Conservation (phyloP, 1,284 basidiomycete species). For the Phenoliferia sp. region DNA sequence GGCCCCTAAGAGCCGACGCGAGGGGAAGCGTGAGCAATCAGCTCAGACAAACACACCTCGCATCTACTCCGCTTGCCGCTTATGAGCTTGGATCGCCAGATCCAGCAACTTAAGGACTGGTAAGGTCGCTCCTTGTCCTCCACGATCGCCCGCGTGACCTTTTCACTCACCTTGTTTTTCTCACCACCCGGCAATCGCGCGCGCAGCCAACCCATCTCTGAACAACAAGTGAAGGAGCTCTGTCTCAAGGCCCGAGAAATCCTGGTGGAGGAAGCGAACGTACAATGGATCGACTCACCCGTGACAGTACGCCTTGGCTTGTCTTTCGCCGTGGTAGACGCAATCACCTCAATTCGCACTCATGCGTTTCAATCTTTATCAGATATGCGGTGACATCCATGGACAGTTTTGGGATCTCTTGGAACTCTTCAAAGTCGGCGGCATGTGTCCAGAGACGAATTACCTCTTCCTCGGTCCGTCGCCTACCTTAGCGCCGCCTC, state of each 20-base stretch:
- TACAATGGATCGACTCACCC: conserved; percentile 91
- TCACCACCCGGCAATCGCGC: background rate
- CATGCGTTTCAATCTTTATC: conserved; percentile 1
- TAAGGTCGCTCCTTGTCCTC: background rate
- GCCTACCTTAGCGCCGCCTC: conserved; percentile 4
- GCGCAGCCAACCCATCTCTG: conserved; percentile 71
- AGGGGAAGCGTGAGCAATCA: too few relatives aligned
- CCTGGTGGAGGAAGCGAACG: conserved; percentile 85
- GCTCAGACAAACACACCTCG: too few relatives aligned
- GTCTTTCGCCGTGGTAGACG: background rate
- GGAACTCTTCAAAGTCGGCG: conserved; percentile 94
- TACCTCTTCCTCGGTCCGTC: conserved; percentile 95
- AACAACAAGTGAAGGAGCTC: conserved; percentile 84
- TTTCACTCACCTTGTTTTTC: background rate
- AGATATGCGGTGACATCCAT: conserved; percentile 99
- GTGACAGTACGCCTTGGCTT: conserved; percentile 66
- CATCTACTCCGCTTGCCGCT: too few relatives aligned
- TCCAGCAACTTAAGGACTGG: conserved; percentile 74
- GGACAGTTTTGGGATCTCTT: conserved; percentile 97
- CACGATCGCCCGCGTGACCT: background rate
- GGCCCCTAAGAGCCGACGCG: background rate
- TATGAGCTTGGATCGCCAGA: conserved; percentile 35
- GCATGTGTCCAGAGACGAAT: conserved; percentile 90
- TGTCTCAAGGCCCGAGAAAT: conserved; percentile 95
- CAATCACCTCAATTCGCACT: background rate